A percentile compares a stretch with the other conserved stretches of the same genome.
Conservation (phyloP, 2,329 filamentous ascomycete genomes). For the Ampelomyces quisqualis region DNA sequence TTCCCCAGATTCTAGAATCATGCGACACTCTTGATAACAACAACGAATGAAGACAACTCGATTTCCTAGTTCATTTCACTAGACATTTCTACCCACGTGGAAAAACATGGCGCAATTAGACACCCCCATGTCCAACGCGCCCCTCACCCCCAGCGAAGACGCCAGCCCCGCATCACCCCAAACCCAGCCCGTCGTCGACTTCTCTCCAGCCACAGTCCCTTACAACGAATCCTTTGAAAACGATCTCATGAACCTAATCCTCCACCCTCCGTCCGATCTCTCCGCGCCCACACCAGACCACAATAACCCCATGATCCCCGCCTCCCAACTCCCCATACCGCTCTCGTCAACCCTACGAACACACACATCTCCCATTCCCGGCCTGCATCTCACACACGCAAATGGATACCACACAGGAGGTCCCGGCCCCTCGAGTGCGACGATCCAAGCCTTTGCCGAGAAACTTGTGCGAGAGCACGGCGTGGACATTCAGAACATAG, state of each 20-base stretch:
- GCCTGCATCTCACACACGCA: slow-evolving; percentile 49
- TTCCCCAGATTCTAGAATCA: neutral
- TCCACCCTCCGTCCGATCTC: slow-evolving; percentile 34
- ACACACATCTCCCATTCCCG: slow-evolving; percentile 47
- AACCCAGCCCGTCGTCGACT: slow-evolving; percentile 37
- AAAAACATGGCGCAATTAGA: slow-evolving; percentile 24
- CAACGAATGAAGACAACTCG: no score
- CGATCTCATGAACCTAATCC: slow-evolving; percentile 44
- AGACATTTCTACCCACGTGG: neutral
- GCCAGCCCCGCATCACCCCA: slow-evolving; percentile 3
- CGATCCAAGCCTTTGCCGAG: slow-evolving; percentile 41
- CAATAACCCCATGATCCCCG: slow-evolving; percentile 29
- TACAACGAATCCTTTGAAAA: slow-evolving; percentile 51
- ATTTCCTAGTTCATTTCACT: no score
- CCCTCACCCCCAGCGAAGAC: slow-evolving; percentile 37
- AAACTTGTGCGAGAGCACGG: slow-evolving; percentile 44
- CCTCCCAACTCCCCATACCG: slow-evolving; percentile 45
- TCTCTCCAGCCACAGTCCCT: slow-evolving; percentile 47
- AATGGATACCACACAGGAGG: slow-evolving; percentile 53
- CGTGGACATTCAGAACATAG: slow-evolving; percentile 31
- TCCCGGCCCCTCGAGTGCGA: slow-evolving; percentile 43
- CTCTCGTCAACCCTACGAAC: slow-evolving; percentile 47
- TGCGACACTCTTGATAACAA: no score
- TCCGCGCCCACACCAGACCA: slow-evolving; percentile 23
- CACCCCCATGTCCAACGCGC: slow-evolving; percentile 29